Evolutionary conservation across 768 basidiomycete species (phyloP), one percentile per base, ranked within the genome.

Genomic region (Termitomyces titanicus): DNA sequence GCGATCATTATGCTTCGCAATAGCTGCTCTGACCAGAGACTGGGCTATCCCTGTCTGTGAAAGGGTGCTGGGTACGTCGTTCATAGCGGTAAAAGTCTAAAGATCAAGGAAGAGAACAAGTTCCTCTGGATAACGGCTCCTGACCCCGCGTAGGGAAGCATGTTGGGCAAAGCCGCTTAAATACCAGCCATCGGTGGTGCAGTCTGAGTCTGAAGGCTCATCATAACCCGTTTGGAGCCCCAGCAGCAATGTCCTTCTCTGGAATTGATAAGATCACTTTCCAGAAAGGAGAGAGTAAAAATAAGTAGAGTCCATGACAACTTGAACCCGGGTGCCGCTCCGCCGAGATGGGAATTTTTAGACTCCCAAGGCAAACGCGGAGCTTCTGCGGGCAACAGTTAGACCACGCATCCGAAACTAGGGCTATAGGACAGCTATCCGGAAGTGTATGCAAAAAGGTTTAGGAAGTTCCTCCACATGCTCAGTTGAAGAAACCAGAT

Each of bases 1-100:
- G 3, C 84, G 81, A 40, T 84, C 84, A 44, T 73, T 77, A 64
- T 89, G 88, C 67, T 89, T 90, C 12, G 65, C 66, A 24, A 87
- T 74, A 39, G 79, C 85, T 45, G 72, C 63, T 60, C 85, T 74
- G 56, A 90, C 74, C 68, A 89, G 75, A 48, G 67, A 66, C 9
- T 70, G 74, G 27, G 87, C 81, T 29, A 88, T 85, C 65, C 83
- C 73, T 9, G 74, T 72, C 37, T 85, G 85, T 59, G 72, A 80
- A 62, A 87, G 74, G 35, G 84, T 87, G 57, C 70, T 71, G 27
- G 59, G 56, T 44, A 60, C 40, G 51, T 66, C 66, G 43, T 58
- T 50, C 62, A 61, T 65, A 13, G 29, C 2, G 31, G 39, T 12
- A 38, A 12, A 49, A 24, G 12, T 20, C 27, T 12, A 49, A 12